Conservation (phyloP, 768 basidiomycete genomes). For the Chalciporus pseudorubinellus region DNA sequence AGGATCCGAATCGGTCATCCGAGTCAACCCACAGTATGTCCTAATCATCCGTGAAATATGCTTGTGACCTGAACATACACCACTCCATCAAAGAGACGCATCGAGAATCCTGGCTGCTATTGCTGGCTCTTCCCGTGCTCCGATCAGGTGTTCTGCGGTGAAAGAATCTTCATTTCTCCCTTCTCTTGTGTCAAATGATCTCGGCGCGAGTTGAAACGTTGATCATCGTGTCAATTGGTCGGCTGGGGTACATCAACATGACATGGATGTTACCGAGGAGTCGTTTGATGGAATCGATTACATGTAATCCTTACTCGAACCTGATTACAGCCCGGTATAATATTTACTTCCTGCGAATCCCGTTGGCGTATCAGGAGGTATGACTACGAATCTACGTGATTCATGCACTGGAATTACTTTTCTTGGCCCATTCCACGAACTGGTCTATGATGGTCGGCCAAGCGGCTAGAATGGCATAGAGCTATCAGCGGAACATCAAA, state of each 20-base stretch:
- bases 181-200: conserved; percentile 22
- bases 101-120: conserved; percentile 26
- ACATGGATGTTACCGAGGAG: no score
- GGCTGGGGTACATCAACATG: no score
- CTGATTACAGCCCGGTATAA: neutral
- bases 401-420: conserved; percentile 16
- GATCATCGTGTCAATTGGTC: neutral
- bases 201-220: neutral
- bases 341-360: neutral
- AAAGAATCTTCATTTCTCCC: conserved; percentile 33
- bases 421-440: conserved; percentile 68
- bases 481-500: neutral
- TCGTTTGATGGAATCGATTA: neutral
- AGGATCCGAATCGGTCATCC: conserved; percentile 24
- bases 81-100: conserved; percentile 20
- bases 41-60: no score
- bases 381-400: neutral
- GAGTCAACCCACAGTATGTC: conserved; percentile 20
- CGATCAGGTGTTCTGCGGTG: conserved; percentile 21
- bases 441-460: conserved; percentile 90
- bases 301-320: neutral
- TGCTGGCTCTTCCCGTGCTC: conserved; percentile 21
- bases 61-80: neutral
- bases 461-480: conserved; percentile 48
- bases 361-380: conserved; percentile 4